Base-by-base conservation (phyloP, 352 stramenopile species). In the Phytophthora lateralis region DNA sequence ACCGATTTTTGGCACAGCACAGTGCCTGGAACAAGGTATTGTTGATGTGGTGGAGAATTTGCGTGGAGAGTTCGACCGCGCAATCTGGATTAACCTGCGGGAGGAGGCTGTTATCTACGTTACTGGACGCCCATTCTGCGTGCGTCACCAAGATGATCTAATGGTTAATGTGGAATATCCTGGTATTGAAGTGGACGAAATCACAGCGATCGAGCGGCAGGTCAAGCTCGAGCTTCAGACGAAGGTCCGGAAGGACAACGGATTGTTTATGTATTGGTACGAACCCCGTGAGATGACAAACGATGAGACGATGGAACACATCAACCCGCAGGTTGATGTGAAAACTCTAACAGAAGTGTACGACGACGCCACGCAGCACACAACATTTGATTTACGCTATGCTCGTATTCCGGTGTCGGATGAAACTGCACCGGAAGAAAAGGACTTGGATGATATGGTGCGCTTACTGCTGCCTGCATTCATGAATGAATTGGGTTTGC, bases 21-120 rank as follows among this genome's bases (percentile, higher is more conserved):
- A 96, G 58, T 91, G 76, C 46, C 67, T 93, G 12, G 85, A 95
- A 55, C 64, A 76, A 34, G 87, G 87, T 2, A 89, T 96, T 26
- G 51, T 66, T 1, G 85, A 94, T 38, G 85, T 94, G 3, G 64
- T 93, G 15, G 42, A 74, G 14, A 60, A 89, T 55, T 71, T 93
- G 46, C 66, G 75, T 21, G 56, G 56, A 3, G 69, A 82, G 17
- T 89, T 86, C 30, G 82, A 87, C 34, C 82, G 79, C 21, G 84
- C 80, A 7, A 93, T 96, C 20, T 97, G 89, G 89, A 93, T 96
- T 63, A 97, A 97, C 45, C 64, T 97, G 45, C 85, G 90, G 4
- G 89, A 97, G 66, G 90, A 97, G 71, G 88, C 88, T n/a, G 78
- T 97, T 10, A 80, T 97, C n/a, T 97, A 96, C 64, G 90, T 96